Base-by-base conservation (phyloP, 345 rosid genomes). In the Punica granatum region DNA sequence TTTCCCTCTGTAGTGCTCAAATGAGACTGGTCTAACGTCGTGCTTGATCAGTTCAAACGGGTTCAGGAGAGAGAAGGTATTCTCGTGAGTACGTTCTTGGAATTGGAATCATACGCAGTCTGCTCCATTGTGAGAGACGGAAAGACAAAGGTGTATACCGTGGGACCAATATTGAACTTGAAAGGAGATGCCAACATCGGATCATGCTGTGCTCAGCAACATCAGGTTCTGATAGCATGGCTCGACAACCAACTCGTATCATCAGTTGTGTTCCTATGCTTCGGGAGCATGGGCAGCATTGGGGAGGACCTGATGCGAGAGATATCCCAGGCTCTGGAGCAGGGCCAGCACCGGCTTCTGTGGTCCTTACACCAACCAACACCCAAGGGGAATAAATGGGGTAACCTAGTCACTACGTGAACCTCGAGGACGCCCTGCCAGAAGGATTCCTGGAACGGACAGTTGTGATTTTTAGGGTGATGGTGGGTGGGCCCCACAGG, bases 401-500 rank as follows among this genome's bases (percentile, higher is more conserved):
- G n/a, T 8, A 15, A 7, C 77, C 82, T 0, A 64, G 54, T 1
- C 80, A 77, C 10, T 68, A 66, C 42, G 49, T 8, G 19, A 63
- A 79, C 32, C 74, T 74, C 4, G 61, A 26, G n/a, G 81, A 80
- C 32, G 69, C 61, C 16, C 69, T 88, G 37, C 89, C 89, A 0
- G 77, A 79, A 63, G 91, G 89, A 16, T 84, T 86, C 67, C 1
- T 75, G 3, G 85, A 81, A 14, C 76, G 88, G 35, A 84, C 80
- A 36, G 70, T 48, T 14, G 73, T 68, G 39, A 66, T 69, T 0
- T 90, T 88, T 7, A 51, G 71, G 39, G 71, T 83, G 0, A 80
- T 84, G 1, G n/a, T n/a, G 84, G 85, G 35, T 86, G 89, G 93
- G 87, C 90, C 12, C 93, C 86, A 12, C 74, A 75, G 32, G 78